Evolutionary conservation across 2,329 filamentous ascomycete genomes (phyloP).

Genomic region (Colletotrichum sublineola): DNA sequence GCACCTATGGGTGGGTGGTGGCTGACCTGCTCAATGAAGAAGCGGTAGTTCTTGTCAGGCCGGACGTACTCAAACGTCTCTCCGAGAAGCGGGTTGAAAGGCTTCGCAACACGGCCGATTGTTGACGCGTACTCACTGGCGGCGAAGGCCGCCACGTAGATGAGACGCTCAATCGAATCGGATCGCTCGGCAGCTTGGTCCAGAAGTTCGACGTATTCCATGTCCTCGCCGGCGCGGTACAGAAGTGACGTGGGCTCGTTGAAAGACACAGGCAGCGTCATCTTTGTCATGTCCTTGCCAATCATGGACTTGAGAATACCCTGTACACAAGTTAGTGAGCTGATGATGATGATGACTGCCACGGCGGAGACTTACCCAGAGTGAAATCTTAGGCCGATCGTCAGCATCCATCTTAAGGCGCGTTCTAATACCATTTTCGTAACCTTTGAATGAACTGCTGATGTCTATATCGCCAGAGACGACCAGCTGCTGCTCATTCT

Average conservation of each 20-base stretch:
- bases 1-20: constrained; percentile 97
- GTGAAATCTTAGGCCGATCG: constrained; percentile 90
- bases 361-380: constrained; percentile 79
- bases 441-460: constrained; percentile 84
- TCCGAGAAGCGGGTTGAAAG: constrained; percentile 95
- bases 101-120: constrained; percentile 95
- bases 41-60: constrained; percentile 97
- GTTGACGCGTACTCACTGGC: constrained; percentile 97
- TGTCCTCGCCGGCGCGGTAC: constrained; percentile 95
- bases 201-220: constrained; percentile 96
- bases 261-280: constrained; percentile 98
- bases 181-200: constrained; percentile 87
- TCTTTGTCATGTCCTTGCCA: constrained; percentile 99
- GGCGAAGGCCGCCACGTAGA: constrained; percentile 96
- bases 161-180: constrained; percentile 90
- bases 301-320: constrained; percentile 99
- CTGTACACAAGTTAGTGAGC: constrained; percentile 59
- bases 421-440: constrained; percentile 87
- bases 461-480: constrained; percentile 71
- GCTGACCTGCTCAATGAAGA: constrained; percentile 98
- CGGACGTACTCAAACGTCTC: constrained; percentile 98
- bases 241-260: constrained; percentile 97
- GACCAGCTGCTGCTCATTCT: constrained; percentile 59
- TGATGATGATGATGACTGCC: background rate
- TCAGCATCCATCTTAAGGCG: constrained; percentile 91